Conservation (phyloP, 768 basidiomycete genomes). For the Leccinum uliginosum region DNA sequence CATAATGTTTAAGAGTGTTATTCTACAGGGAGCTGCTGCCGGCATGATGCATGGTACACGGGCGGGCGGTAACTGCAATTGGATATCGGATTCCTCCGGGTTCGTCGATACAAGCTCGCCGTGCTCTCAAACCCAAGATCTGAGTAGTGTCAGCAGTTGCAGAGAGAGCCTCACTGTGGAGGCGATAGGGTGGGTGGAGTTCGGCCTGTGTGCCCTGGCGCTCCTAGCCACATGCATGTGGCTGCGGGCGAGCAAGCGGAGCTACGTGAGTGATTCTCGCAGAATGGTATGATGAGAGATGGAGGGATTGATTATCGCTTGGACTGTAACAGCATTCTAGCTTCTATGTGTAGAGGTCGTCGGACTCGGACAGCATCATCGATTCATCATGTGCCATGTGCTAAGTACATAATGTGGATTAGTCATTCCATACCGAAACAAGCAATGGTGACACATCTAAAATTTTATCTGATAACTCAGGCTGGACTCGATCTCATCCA, state of each 20-base stretch:
- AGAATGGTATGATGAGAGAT: slow-evolving; percentile 36
- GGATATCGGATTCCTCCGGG: slow-evolving; percentile 35
- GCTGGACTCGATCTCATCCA: not conserved
- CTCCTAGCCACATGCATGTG: slow-evolving; percentile 52
- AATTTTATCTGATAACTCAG: slow-evolving; percentile 25
- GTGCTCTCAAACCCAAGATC: slow-evolving; percentile 19
- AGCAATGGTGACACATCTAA: not conserved
- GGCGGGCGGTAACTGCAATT: slow-evolving; percentile 54
- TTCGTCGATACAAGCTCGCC: slow-evolving; percentile 23
- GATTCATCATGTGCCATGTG: not conserved
- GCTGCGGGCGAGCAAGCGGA: slow-evolving; percentile 38
- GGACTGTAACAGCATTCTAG: slow-evolving; percentile 29
- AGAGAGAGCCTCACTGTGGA: slow-evolving; percentile 70
- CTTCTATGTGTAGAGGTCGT: slow-evolving; percentile 28
- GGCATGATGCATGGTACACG: slow-evolving; percentile 67
- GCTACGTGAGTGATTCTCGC: slow-evolving; percentile 40
- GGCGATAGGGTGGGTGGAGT: slow-evolving; percentile 73
- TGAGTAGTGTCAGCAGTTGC: slow-evolving; percentile 43
- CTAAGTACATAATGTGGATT: slow-evolving; percentile 14
- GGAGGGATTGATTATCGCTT: slow-evolving; percentile 17
- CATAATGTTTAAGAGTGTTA: not conserved
- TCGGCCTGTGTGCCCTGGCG: slow-evolving; percentile 55
- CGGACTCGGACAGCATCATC: not conserved
- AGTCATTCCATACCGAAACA: slow-evolving; percentile 8
- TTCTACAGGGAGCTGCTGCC: slow-evolving; percentile 56